Evolutionary conservation across 1,139 yeast genomes (phyloP).

Genomic region (Pichia sp.): DNA sequence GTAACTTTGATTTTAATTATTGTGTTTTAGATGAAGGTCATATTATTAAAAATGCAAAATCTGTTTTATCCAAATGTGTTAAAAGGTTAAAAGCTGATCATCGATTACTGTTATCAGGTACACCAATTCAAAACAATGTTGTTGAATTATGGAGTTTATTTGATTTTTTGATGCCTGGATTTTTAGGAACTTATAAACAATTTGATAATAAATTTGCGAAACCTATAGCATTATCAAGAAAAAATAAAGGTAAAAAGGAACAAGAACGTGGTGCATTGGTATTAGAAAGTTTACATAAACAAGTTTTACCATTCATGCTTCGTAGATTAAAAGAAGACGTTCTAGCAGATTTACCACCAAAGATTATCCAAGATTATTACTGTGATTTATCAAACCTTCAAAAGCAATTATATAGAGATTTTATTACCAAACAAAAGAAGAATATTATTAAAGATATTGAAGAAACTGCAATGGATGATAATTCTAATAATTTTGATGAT

Average conservation of each 20-base stretch:
- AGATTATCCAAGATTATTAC: conserved; percentile 95
- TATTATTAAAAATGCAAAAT: conserved; percentile 84
- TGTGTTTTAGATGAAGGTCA: conserved; percentile 98
- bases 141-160: conserved; percentile 91
- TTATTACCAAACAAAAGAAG: conserved; percentile 80
- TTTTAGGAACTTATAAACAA: conserved; percentile 88
- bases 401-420: conserved; percentile 79
- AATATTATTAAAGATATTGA: conserved; percentile 54
- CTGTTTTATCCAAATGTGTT: conserved; percentile 85
- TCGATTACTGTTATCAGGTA: conserved; percentile 85
- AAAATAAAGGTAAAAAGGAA: conserved; percentile 87
- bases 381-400: conserved; percentile 93
- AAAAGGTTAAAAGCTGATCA: conserved; percentile 81
- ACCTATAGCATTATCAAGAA: conserved; percentile 93
- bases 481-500: conserved; percentile 29
- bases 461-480: no score
- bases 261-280: conserved; percentile 98
- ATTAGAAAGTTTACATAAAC: conserved; percentile 91
- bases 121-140: conserved; percentile 92
- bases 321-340: conserved; percentile 97
- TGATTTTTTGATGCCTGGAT: conserved; percentile 98
- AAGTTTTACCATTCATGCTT: conserved; percentile 91
- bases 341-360: conserved; percentile 92
- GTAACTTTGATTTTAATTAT: conserved; percentile 71
- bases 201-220: conserved; percentile 95